Conservation (phyloP, 139 green algal species). For the Chlamydomonas sp. region DNA sequence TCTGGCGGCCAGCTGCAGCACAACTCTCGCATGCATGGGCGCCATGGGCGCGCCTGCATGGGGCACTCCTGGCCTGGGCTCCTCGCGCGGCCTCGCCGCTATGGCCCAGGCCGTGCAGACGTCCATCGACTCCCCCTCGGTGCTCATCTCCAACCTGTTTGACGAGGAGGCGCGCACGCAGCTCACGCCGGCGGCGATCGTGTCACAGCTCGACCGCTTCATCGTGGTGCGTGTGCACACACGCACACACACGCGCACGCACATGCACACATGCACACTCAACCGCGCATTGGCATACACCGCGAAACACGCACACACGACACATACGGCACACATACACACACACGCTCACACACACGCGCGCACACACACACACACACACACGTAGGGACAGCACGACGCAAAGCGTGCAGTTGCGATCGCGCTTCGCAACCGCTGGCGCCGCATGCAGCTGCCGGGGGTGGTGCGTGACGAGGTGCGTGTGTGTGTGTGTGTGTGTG, state of each 20-base stretch:
- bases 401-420: conserved; percentile 93
- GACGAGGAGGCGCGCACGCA: background rate
- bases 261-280: background rate
- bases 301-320: no score
- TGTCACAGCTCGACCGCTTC: conserved; percentile 62
- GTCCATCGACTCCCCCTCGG: no score
- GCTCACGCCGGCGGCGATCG: conserved; percentile 37
- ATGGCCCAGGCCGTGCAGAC: no score
- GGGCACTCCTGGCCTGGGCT: no score
- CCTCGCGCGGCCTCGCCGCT: no score
- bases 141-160: conserved; percentile 1
- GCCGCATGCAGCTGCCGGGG: conserved; percentile 48
- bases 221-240: conserved; percentile 59
- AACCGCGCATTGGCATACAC: no score
- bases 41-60: no score
- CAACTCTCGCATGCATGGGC: no score
- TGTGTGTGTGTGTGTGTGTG: background rate
- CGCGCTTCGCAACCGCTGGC: conserved; percentile 89
- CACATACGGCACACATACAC: no score
- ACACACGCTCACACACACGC: no score
- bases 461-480: background rate
- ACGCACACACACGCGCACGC: background rate
- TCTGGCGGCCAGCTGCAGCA: no score
- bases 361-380: no score
- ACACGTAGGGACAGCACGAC: conserved; percentile 48